phyloP scores from a whole-genome alignment of 2,329 filamentous ascomycete species.

The Colletotrichum sp. region DNA sequence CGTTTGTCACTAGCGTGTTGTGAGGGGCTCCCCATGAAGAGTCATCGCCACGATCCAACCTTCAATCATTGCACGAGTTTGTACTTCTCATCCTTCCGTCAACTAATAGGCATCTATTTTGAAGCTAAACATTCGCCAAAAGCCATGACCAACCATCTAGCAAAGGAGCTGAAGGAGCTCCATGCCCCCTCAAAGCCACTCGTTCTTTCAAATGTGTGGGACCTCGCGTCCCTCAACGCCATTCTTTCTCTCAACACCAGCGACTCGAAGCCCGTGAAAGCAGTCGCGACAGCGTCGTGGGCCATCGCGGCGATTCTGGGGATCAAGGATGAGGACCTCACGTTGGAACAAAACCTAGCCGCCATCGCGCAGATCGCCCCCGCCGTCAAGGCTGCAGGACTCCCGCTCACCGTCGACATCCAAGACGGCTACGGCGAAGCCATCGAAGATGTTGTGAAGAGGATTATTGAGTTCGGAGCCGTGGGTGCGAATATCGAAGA shows the following conservation, averaged over 20 bases:
- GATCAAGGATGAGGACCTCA: slow-evolving; percentile 52
- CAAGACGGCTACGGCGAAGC: slow-evolving; percentile 63
- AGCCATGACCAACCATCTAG: slow-evolving; percentile 30
- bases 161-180: slow-evolving; percentile 43
- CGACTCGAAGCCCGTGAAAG: slow-evolving; percentile 39
- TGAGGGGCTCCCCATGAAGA: not conserved
- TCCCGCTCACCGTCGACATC: slow-evolving; percentile 62
- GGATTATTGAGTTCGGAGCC: slow-evolving; percentile 54
- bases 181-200: slow-evolving; percentile 57
- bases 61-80: rapidly evolving
- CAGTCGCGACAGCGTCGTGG: slow-evolving; percentile 55
- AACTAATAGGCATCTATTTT: rapidly evolving
- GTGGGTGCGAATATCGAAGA: slow-evolving; percentile 68
- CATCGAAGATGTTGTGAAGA: slow-evolving; percentile 48
- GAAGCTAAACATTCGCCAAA: rapidly evolving
- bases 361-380: slow-evolving; percentile 49
- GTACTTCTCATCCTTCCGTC: rapidly evolving
- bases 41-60: not conserved
- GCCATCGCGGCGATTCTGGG: slow-evolving; percentile 53
- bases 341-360: slow-evolving; percentile 54
- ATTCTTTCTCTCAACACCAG: slow-evolving; percentile 47
- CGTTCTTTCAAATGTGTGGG: slow-evolving; percentile 61
- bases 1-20: not conserved
- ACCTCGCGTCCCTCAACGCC: slow-evolving; percentile 51
- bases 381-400: slow-evolving; percentile 40